Evolutionary conservation across 1,139 yeast species (phyloP).

Genomic region (Saccharomyces hybrid): DNA sequence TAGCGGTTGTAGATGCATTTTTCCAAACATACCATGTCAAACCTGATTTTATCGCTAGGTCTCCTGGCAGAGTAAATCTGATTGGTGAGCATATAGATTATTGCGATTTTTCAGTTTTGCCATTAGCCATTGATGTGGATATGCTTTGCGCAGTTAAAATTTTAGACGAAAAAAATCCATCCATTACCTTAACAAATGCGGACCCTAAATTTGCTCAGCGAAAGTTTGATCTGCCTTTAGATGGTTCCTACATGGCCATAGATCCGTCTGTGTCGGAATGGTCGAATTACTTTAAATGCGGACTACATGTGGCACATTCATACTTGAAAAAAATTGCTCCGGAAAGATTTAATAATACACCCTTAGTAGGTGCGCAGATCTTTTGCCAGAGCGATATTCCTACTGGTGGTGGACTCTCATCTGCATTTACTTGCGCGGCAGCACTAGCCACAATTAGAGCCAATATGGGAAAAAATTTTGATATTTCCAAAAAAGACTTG

Average conservation of each 20-base stretch:
- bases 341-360: slow-evolving; percentile 19
- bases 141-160: slow-evolving; percentile 47
- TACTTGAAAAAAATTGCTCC: slow-evolving; percentile 35
- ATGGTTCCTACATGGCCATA: slow-evolving; percentile 40
- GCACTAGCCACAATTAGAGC: slow-evolving; percentile 51
- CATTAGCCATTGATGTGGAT: slow-evolving; percentile 65
- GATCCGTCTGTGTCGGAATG: slow-evolving; percentile 47
- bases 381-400: slow-evolving; percentile 61
- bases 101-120: slow-evolving; percentile 57
- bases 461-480: slow-evolving; percentile 36
- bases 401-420: slow-evolving; percentile 64
- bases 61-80: slow-evolving; percentile 69
- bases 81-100: slow-evolving; percentile 75
- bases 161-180: slow-evolving; percentile 24
- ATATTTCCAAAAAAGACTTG: slow-evolving; percentile 45
- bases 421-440: slow-evolving; percentile 63
- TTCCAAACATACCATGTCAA: slow-evolving; percentile 5
- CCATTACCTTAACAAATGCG: slow-evolving; percentile 40
- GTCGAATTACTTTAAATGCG: slow-evolving; percentile 65
- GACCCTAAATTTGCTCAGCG: slow-evolving; percentile 35
- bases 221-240: slow-evolving; percentile 37
- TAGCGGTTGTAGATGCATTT: slow-evolving; percentile 12
- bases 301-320: slow-evolving; percentile 52
- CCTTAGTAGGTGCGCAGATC: slow-evolving; percentile 41
- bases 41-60: slow-evolving; percentile 42